Conservation (phyloP, 108 stramenopile genomes). For the Nitzschia sp. region DNA sequence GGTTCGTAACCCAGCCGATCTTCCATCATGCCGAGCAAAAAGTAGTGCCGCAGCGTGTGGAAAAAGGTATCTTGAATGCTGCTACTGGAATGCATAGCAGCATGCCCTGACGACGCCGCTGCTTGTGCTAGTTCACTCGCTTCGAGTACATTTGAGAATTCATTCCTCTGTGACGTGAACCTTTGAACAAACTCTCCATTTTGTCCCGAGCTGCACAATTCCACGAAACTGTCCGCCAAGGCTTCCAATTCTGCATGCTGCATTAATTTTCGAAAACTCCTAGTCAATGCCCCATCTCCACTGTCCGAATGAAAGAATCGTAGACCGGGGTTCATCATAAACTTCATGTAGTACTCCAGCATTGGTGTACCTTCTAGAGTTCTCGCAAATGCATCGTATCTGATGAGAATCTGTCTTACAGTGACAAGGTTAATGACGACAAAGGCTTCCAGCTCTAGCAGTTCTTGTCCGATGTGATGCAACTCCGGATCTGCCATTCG, state of each 20-base stretch:
- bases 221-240: constrained; percentile 1
- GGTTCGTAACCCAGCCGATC: constrained; percentile 63
- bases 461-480: constrained; percentile 38
- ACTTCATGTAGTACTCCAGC: constrained; percentile 61
- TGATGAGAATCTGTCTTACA: constrained; percentile 62
- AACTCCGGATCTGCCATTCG: constrained; percentile 3
- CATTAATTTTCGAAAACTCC: constrained; percentile 36
- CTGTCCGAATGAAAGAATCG: background rate
- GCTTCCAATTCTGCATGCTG: constrained; percentile 35
- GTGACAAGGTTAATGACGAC: constrained; percentile 62
- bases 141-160: constrained; percentile 42
- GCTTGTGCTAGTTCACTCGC: constrained; percentile 25
- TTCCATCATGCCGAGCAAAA: constrained; percentile 50
- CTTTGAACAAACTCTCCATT: constrained; percentile 5
- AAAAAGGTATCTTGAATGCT: constrained; percentile 43
- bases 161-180: constrained; percentile 32
- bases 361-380: constrained; percentile 62
- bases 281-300: background rate
- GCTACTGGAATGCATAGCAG: too few relatives aligned
- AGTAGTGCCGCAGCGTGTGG: constrained; percentile 50
- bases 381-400: constrained; percentile 71
- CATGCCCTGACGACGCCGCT: constrained; percentile 26
- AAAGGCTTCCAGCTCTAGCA: constrained; percentile 72
- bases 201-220: background rate
- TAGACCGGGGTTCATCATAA: background rate